Base-by-base conservation (phyloP, 140 eudicot species). In the Bidens hawaiensis region DNA sequence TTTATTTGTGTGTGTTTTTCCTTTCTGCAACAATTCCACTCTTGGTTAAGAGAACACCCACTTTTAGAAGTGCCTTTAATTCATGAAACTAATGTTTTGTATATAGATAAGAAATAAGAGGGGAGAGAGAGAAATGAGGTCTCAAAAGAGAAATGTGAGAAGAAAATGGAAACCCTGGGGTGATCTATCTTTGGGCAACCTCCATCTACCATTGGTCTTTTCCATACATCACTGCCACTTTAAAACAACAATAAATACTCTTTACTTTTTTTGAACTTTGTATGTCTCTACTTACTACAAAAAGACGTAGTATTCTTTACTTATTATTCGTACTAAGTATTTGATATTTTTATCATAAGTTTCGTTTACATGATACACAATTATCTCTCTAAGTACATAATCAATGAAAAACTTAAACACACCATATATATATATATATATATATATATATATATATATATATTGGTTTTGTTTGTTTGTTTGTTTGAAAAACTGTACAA, bases 121-220 rank as follows among this genome's bases (percentile, higher is more conserved):
- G 60, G 62, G 76, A 63, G 76, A 68, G 73, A 63, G 78, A 65
- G 75, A 71, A 28, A 60, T 38, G 63, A 33, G 73, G 43, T 73
- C 73, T 65, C 72, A 73, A 73, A 73, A 66, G 72, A 66, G 75
- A 71, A 58, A 54, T 57, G 73, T 46, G 71, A 41, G 70, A 72
- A 62, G 70, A 69, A 77, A 64, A 79, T 75, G 69, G 78, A 70
- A 75, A 74, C 80, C 84, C 75, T 75, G 77, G 83, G 73, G 70
- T 64, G 61, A 65, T 58, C 84, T 75, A 69, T 75, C 81, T 79
- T 70, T 75, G 75, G 78, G 78, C 77, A 75, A 74, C 81, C 71
- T 31, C 42, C 58, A 38, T 69, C 69, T 48, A 62, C 84, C 80
- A 38, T 69, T 58, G 72, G 74, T 61, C 66, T 52, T 62, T 60